Conservation (phyloP, 75 land plant genomes). For the Cupressus sempervirens region DNA sequence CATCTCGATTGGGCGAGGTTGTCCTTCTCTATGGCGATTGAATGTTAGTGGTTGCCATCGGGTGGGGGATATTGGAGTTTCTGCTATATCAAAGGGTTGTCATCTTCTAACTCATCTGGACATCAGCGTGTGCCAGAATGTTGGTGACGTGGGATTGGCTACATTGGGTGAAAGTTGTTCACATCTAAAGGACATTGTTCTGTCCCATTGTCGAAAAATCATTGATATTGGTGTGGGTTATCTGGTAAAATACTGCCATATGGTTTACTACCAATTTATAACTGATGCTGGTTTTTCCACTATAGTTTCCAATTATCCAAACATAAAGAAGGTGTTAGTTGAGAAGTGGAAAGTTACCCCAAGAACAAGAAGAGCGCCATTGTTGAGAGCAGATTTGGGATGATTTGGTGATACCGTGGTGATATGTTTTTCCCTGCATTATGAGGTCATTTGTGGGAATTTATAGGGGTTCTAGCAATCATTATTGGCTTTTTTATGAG, state of each 20-base stretch:
- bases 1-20: conserved; percentile 70
- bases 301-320: conserved; percentile 57
- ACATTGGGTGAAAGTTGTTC: conserved; percentile 75
- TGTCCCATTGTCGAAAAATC: conserved; percentile 77
- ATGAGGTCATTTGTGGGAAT: too few species aligned
- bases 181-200: conserved; percentile 64
- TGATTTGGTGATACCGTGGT: too few species aligned
- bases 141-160: conserved; percentile 65
- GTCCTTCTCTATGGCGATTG: conserved; percentile 49
- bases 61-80: conserved; percentile 75
- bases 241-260: conserved; percentile 64
- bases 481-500: too few species aligned
- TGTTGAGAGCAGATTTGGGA: too few species aligned
- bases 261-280: conserved; percentile 82
- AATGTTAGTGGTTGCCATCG: conserved; percentile 88
- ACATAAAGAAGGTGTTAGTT: conserved; percentile 77
- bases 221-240: conserved; percentile 66
- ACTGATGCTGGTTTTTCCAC: conserved; percentile 83
- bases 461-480: too few species aligned
- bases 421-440: too few species aligned
- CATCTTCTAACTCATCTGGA: conserved; percentile 63
- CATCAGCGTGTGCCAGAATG: conserved; percentile 82
- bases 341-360: conserved; percentile 82
- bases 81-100: conserved; percentile 78
- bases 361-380: conserved; percentile 75